phyloP scores from a whole-genome alignment of 495 filamentous ascomycete genomes.

The Tuber microsphaerosporum region DNA sequence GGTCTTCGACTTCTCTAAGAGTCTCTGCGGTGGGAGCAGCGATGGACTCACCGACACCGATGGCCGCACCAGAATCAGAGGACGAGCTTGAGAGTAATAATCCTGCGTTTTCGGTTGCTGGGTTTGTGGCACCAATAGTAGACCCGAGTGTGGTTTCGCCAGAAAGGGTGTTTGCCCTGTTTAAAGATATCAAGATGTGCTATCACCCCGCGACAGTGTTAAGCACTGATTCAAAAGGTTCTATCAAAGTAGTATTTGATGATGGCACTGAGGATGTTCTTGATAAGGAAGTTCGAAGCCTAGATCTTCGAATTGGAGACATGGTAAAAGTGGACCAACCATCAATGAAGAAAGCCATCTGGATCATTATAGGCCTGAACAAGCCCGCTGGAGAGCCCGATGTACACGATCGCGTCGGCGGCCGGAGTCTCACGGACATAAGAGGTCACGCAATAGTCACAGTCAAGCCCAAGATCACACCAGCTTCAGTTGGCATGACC shows the following conservation, averaged over 20 bases:
- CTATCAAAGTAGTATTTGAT: constrained; percentile 33
- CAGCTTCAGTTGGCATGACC: not conserved
- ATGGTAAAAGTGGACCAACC: constrained; percentile 29
- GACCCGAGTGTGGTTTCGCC: constrained; percentile 11
- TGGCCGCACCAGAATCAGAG: constrained; percentile 12
- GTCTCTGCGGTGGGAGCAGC: not conserved
- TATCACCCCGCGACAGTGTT: constrained; percentile 39
- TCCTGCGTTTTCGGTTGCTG: constrained; percentile 23
- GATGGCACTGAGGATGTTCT: constrained; percentile 31
- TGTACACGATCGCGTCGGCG: not conserved
- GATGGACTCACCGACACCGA: not conserved
- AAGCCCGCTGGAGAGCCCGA: not conserved
- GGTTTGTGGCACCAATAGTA: not conserved
- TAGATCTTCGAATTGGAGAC: constrained; percentile 36
- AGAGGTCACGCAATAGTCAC: constrained; percentile 21
- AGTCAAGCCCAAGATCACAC: constrained; percentile 17
- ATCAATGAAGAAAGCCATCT: constrained; percentile 32
- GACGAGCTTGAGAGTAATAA: constrained; percentile 30
- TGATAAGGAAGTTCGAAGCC: constrained; percentile 25
- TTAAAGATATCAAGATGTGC: constrained; percentile 32
- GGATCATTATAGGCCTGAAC: constrained; percentile 27
- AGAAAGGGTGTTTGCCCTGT: constrained; percentile 37
- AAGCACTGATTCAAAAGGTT: constrained; percentile 6
- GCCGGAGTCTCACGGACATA: constrained; percentile 25
- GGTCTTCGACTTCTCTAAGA: constrained; percentile 16